These are phyloP conservation scores for Thalassiosira mediterranea DNA, from an alignment of 352 stramenopile genomes.

Conservation along the genomic window DNA sequence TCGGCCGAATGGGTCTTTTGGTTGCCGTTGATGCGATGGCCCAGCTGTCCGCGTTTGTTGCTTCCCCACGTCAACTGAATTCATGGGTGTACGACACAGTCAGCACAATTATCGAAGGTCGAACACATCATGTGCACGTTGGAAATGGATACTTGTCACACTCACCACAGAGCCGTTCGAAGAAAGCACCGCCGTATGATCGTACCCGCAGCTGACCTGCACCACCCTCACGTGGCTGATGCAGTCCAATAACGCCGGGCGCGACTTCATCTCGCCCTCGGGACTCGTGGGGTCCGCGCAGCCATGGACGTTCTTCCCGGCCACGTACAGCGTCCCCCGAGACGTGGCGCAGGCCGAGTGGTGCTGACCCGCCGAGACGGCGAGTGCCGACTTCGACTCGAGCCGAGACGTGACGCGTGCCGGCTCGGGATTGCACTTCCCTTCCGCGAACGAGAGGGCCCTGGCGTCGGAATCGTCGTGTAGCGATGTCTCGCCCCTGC, in stretches of 20 bases:
- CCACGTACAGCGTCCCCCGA: conserved; percentile 55
- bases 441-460: conserved; percentile 10
- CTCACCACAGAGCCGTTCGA: conserved; percentile 57
- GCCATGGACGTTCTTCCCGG: conserved; percentile 67
- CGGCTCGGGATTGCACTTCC: conserved; percentile 10
- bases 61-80: conserved; percentile 75
- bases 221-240: conserved; percentile 57
- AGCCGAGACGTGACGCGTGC: conserved; percentile 53
- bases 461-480: conserved; percentile 54
- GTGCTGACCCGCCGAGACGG: conserved; percentile 43
- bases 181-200: conserved; percentile 73
- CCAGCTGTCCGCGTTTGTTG: conserved; percentile 69
- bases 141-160: too few relatives aligned
- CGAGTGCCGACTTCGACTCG: conserved; percentile 54
- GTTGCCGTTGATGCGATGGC: conserved; percentile 41
- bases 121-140: too few relatives aligned
- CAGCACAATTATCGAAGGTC: too few relatives aligned
- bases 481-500: conserved; percentile 43
- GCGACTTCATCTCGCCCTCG: conserved; percentile 29
- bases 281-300: conserved; percentile 57
- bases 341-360: conserved; percentile 66
- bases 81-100: too few relatives aligned
- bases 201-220: conserved; percentile 66
- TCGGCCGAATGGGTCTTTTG: too few relatives aligned
- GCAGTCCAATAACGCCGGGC: conserved; percentile 58